Conservation (phyloP, 2,329 filamentous ascomycete species). For the Sporothrix variecibatus region DNA sequence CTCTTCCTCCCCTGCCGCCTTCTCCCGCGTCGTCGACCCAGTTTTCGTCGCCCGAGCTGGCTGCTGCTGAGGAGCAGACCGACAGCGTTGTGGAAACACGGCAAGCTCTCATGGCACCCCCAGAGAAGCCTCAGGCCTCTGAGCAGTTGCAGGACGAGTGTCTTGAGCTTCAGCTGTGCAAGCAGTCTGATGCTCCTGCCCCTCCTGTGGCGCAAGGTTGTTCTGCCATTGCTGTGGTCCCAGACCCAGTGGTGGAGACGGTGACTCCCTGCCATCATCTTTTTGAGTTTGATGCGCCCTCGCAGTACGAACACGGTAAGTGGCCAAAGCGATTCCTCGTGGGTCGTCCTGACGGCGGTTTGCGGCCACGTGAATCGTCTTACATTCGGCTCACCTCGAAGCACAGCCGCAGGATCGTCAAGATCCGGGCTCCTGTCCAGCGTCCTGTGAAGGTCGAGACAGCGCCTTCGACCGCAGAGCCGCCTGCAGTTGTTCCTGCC, state of each 20-base stretch:
- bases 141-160: conserved; percentile 1
- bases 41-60: not conserved
- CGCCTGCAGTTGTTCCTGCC: not conserved
- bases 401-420: not conserved
- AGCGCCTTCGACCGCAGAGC: not conserved
- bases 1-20: not conserved
- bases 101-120: not conserved
- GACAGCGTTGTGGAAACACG: not conserved
- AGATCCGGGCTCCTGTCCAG: not conserved
- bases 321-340: conserved; percentile 10
- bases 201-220: not conserved
- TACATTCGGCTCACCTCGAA: not conserved
- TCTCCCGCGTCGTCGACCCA: not conserved
- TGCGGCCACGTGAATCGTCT: not conserved
- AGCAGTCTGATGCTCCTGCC: not conserved
- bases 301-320: not conserved
- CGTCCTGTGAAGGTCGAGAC: conserved; percentile 7
- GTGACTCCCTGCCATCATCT: not conserved
- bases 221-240: not conserved
- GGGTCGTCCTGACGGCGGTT: not conserved
- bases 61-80: not conserved
- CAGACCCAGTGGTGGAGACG: not conserved
- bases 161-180: not conserved
- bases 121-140: not conserved
- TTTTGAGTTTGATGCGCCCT: not conserved